Percentiles rank a stretch among this genome's conserved stretches.
Evolutionary conservation across 768 basidiomycete genomes (phyloP).

Genomic region (Coprinopsis marcescibilis): DNA sequence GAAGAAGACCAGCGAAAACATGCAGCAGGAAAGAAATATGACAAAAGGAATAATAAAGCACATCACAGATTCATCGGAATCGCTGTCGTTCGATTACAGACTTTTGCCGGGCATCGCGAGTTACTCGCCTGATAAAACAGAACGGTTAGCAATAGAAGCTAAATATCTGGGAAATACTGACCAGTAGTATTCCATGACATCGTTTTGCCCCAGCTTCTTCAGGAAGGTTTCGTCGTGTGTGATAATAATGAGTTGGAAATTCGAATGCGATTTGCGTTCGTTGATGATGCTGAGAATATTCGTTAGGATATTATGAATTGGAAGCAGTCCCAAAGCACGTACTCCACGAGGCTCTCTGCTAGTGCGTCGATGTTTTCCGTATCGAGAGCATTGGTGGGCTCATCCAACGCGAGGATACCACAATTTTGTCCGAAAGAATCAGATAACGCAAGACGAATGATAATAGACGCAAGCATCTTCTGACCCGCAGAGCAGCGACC

Average conservation of each 20-base stretch:
- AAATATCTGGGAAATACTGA: conserved; percentile 27
- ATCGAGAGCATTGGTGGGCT: conserved; percentile 97
- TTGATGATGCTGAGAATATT: conserved; percentile 74
- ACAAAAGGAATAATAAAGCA: background rate
- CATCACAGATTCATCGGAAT: conserved; percentile 24
- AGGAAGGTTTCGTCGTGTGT: conserved; percentile 98
- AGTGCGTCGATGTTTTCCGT: conserved; percentile 94
- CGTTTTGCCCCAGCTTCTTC: conserved; percentile 78
- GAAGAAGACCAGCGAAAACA: background rate
- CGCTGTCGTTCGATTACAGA: conserved; percentile 70
- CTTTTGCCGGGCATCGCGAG: conserved; percentile 63
- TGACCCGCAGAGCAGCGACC: conserved; percentile 98
- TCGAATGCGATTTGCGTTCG: conserved; percentile 80
- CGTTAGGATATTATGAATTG: conserved; percentile 9
- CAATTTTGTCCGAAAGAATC: conserved; percentile 98
- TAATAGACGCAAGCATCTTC: conserved; percentile 97
- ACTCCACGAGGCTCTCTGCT: conserved; percentile 90
- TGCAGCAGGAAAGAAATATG: background rate
- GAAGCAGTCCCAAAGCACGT: conserved; percentile 25
- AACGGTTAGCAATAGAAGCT: conserved; percentile 3
- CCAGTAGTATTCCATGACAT: conserved; percentile 97
- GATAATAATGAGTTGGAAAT: conserved; percentile 95
- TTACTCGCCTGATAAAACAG: conserved; percentile 63
- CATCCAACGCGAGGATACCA: conserved; percentile 94
- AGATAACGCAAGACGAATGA: conserved; percentile 93